Evolutionary conservation across 805 yeast species (phyloP), one percentile per base, ranked within the genome.

Genomic region (Citeromyces nyonsensis): DNA sequence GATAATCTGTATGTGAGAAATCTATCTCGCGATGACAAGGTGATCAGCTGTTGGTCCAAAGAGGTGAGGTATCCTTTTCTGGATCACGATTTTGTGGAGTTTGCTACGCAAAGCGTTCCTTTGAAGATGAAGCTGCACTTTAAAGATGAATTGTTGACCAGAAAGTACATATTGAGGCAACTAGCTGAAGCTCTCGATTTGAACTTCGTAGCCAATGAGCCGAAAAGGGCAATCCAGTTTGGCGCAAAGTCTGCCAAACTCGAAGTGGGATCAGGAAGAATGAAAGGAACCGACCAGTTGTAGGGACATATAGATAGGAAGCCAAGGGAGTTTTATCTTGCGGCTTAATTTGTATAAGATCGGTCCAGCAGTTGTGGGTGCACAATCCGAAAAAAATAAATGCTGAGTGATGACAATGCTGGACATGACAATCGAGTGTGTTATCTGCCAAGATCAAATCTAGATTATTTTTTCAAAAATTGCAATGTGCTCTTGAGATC

Each of bases 171-270:
- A 1, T 53, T 91, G 28, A 53, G 97, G 31, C 51, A 57, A 31
- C 45, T 81, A 6, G 95, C 96, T 0, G 25, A 25, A 8, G 22
- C 12, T 8, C 34, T 48, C 25, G 48, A 43, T 1, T 40, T 77
- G 12, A 48, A 40, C 0, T 64, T 62, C 49, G 91, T 85, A 0
- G 56, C 72, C 11, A 57, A 61, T 14, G 97, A 91, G 47, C 71
- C 79, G 2, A 91, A 91, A 48, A 61, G 99, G 30, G 99, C 99
- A 0, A 85, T 91, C 38, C 98, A 91, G 48, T 91, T 91, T 52
- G 99, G 99, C 0, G 82, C 97, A 0, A 75, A 80, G 40, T 78
- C 94, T 47, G 98, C 99, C 1, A 93, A 88, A 51, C 73, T 91
- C 77, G 86, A 80, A 39, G 63, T 73, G 3, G 88, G 88, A 1